Base-by-base conservation (phyloP, 1,284 basidiomycete species). In the Fomitopsis palustris region DNA sequence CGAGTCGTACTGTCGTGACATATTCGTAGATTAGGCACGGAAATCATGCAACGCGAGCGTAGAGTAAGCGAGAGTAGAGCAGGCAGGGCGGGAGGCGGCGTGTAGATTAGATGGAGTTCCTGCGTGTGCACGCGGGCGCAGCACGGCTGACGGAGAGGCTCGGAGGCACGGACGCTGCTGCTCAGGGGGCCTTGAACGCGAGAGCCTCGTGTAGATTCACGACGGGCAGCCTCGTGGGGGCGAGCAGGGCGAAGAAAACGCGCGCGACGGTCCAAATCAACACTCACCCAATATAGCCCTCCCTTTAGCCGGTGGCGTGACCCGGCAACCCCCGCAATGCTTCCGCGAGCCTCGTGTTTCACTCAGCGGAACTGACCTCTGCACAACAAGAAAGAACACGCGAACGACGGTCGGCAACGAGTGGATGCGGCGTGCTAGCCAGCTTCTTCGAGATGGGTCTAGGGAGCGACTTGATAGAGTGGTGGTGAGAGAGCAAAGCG, bases 151-250 rank as follows among this genome's bases (percentile, higher is more conserved):
- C 64, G 64, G 63, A 63, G 65, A 64, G 65, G 67, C 69, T 70
- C 65, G 60, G 63, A 57, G 61, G 66, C 65, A 64, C 66, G 61
- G 62, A 61, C 63, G 63, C 69, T 66, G 63, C 69, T 66, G 63
- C 65, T 64, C 49, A 33, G 63, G 60, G 35, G 65, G 63, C 68
- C 65, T 62, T 71, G 71, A 72, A 71, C 69, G 70, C 71, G 70
- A 68, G 69, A 67, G 70, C 71, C 71, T 70, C 71, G 71, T 72
- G 67, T 62, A 58, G 64, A 62, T 65, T 69, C 69, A 68, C 65
- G 67, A 67, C 61, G 68, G 67, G 65, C 67, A 65, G 71, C 71
- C 71, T 72, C 71, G 71, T 71, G 71, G 65, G 66, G 62, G 67
- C 64, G 61, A 65, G 62, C 65, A 66, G 62, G 56, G 61, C 53